Conservation (phyloP, 352 stramenopile species). For the Achlya hypogyna region DNA sequence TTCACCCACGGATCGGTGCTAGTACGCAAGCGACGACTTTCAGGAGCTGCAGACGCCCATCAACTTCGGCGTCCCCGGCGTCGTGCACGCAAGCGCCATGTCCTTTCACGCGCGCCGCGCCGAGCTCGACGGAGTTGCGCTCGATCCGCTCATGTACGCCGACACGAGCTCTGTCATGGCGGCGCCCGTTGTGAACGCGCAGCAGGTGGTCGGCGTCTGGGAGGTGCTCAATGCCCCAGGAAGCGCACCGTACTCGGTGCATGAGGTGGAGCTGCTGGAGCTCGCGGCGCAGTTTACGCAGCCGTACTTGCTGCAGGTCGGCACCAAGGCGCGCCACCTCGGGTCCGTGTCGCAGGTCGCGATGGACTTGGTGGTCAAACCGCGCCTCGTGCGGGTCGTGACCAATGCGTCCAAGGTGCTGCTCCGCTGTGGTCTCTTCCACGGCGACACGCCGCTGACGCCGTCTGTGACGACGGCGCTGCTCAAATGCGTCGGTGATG, state of each 20-base stretch:
- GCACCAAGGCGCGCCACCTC: background rate
- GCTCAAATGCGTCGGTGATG: background rate
- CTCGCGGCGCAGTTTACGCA: constrained; percentile 17
- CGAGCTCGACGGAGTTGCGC: background rate
- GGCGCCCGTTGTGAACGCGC: constrained; percentile 4
- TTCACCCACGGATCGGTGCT: background rate
- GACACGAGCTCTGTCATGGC: background rate
- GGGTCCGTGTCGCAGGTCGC: constrained; percentile 10
- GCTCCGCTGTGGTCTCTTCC: background rate
- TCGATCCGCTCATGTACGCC: constrained; percentile 1
- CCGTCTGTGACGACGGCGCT: background rate
- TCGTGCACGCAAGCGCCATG: background rate
- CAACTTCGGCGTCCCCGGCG: constrained; percentile 2
- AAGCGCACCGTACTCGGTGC: background rate
- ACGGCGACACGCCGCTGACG: constrained; percentile 1
- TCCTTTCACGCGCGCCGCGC: background rate
- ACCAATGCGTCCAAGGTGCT: background rate
- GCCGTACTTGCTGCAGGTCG: constrained; percentile 9
- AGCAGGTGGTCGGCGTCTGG: constrained; percentile 14
- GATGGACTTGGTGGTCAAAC: background rate
- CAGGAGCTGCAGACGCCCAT: background rate
- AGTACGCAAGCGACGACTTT: constrained; percentile 5
- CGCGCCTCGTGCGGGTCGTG: background rate
- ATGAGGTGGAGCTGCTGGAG: constrained; percentile 12
- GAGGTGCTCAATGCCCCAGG: background rate